phyloP scores from a whole-genome alignment of 1,284 basidiomycete genomes.

The Neonothopanus nambi region DNA sequence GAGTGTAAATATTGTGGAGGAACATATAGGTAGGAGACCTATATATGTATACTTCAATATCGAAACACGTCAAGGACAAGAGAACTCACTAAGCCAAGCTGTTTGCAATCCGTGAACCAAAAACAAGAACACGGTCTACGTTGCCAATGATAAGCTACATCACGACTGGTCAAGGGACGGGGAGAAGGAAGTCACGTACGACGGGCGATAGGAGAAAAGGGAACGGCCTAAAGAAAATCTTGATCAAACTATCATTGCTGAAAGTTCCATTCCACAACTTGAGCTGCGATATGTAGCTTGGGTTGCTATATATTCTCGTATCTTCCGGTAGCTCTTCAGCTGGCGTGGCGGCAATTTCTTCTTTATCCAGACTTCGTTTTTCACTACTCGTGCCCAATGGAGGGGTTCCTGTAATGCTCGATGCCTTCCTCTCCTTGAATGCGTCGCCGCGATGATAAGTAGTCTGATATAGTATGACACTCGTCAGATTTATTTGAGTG shows the following conservation, averaged over 20 bases:
- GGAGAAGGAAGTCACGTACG: constrained; percentile 25
- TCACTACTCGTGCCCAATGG: constrained; percentile 21
- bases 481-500: background rate
- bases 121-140: constrained; percentile 39
- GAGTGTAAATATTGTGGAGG: constrained; percentile 43
- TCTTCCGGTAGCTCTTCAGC: constrained; percentile 12
- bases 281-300: constrained; percentile 34
- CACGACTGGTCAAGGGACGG: background rate
- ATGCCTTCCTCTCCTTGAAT: background rate
- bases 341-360: constrained; percentile 21
- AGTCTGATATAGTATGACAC: constrained; percentile 22
- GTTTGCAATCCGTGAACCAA: constrained; percentile 39
- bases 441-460: constrained; percentile 26
- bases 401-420: background rate
- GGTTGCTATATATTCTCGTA: constrained; percentile 15
- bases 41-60: background rate
- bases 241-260: constrained; percentile 33
- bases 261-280: constrained; percentile 38
- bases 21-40: constrained; percentile 42
- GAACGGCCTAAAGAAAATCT: constrained; percentile 38
- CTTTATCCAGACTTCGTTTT: constrained; percentile 28
- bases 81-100: constrained; percentile 39
- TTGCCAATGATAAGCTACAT: background rate
- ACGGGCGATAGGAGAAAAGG: constrained; percentile 43
- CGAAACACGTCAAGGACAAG: background rate